A percentile compares a stretch with the other conserved stretches of the same genome.
These are phyloP conservation scores for Neonothopanus nambi DNA, from an alignment of 1,284 basidiomycete genomes.

Conservation along the genomic window DNA sequence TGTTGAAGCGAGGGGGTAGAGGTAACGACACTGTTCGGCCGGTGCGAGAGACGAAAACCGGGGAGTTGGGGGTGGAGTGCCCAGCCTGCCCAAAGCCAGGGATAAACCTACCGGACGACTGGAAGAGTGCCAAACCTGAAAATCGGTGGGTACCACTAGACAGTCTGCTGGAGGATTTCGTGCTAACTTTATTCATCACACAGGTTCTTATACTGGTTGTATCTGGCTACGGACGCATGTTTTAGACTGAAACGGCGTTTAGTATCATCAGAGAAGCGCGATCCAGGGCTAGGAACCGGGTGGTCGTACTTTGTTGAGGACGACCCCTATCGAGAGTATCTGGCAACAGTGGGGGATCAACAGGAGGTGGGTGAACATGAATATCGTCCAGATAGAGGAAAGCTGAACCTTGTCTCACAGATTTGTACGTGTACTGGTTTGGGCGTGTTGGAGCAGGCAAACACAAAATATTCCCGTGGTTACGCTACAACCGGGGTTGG, in stretches of 20 bases:
- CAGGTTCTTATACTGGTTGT: slow-evolving; percentile 18
- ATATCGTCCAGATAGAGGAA: neutral
- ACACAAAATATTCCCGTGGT: slow-evolving; percentile 12
- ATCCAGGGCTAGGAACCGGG: slow-evolving; percentile 14
- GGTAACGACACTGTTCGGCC: slow-evolving; percentile 17
- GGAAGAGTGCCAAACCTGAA: slow-evolving; percentile 7
- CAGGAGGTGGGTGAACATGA: slow-evolving; percentile 8
- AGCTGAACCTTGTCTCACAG: neutral
- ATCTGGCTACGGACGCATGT: slow-evolving; percentile 21
- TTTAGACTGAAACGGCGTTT: slow-evolving; percentile 16
- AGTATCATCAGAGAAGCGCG: neutral
- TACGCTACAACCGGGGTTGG: slow-evolving; percentile 24
- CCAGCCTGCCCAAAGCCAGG: slow-evolving; percentile 32
- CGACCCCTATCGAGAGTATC: slow-evolving; percentile 6
- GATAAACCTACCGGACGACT: slow-evolving; percentile 26
- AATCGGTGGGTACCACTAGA: neutral
- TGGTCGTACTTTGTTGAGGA: slow-evolving; percentile 17
- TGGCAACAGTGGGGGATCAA: neutral
- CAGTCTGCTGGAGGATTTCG: neutral
- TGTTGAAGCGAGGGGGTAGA: slow-evolving; percentile 26
- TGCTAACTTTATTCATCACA: neutral
- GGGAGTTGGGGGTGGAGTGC: slow-evolving; percentile 27
- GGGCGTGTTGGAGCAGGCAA: slow-evolving; percentile 17
- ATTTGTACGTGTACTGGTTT: slow-evolving; percentile 15
- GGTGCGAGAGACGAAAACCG: slow-evolving; percentile 14